Base-by-base conservation (phyloP, 1,139 yeast genomes). In the Sugiyamaella japonica region DNA sequence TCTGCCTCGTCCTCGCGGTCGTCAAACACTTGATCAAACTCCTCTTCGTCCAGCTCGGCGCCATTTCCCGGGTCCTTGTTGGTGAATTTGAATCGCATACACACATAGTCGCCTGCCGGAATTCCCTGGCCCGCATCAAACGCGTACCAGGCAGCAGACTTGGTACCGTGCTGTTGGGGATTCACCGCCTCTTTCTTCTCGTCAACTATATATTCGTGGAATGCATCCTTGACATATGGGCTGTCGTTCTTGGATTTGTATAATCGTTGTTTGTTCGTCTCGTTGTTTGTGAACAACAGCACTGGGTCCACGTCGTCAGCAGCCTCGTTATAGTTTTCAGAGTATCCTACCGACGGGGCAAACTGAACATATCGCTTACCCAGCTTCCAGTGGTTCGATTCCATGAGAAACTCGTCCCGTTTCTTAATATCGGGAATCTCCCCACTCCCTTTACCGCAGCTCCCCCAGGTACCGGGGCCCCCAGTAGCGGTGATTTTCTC, bases 1-100 rank as follows among this genome's bases (percentile, higher is more conserved):
- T 91, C 97, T 8, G 98, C 97, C 66, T 91, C 98, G 59, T 83
- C 86, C 65, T 85, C 87, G 67, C 97, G 84, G 56, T 82, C 77
- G 43, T 83, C 84, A 63, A 91, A 83, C n/a, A 83, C 72, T 39
- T 78, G 73, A 71, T 91, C 97, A 65, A 89, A 85, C 50, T 78
- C 83, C 60, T 83, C 86, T 70, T 89, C 96, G 69, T 89, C 91
- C 56, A 88, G 75, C 7, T 60, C 65, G 16, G 50, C 62, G 20
- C 45, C 58, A 39, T 51, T 49, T n/a, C 81, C 83, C 39, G 78
- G 74, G 15, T 47, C 48, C 16, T 70, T 70, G 52, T 70, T 69
- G 9, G 89, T 78, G 64, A 89, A 80, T 68, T 83, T 86, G 74
- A 91, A 88, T 64, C 97, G 82, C 45, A 91, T 81, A 1, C 96